A percentile compares a stretch with the other conserved stretches of the same genome.
phyloP scores from a whole-genome alignment of 352 stramenopile genomes.

The Phytophthora citrophthora region DNA sequence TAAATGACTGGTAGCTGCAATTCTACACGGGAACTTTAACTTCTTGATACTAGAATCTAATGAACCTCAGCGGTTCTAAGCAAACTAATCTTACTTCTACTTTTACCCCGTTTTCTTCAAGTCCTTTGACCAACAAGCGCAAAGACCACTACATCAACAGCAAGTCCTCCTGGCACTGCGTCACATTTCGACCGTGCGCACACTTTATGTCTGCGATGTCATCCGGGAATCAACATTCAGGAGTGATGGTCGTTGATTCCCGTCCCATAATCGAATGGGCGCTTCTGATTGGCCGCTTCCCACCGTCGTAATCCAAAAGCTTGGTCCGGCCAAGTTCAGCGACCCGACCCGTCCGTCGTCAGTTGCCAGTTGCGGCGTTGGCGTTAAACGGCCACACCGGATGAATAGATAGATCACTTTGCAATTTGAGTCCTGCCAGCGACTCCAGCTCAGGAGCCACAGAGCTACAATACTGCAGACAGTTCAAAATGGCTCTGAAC shows the following conservation, averaged over 20 bases:
- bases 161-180: no score
- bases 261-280: slow-evolving; percentile 9
- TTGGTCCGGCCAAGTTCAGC: slow-evolving; percentile 1
- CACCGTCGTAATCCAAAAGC: slow-evolving; percentile 17
- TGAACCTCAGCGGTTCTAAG: no score
- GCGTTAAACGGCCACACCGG: background rate
- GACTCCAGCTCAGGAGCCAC: slow-evolving; percentile 6
- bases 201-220: background rate
- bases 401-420: slow-evolving; percentile 14
- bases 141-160: background rate
- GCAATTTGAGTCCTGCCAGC: slow-evolving; percentile 16
- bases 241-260: slow-evolving; percentile 24
- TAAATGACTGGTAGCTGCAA: no score
- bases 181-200: no score
- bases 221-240: slow-evolving; percentile 9
- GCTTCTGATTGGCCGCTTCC: slow-evolving; percentile 8
- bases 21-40: no score
- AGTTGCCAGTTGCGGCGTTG: no score
- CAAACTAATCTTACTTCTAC: no score
- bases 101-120: no score
- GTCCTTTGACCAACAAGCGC: no score
- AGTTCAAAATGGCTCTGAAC: background rate
- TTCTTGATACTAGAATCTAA: no score
- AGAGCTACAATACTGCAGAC: background rate
- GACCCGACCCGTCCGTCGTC: background rate